A percentile compares a stretch with the other conserved stretches of the same genome.
phyloP scores from a whole-genome alignment of 176 grass and related monocot genomes.

The Musa itinerans region DNA sequence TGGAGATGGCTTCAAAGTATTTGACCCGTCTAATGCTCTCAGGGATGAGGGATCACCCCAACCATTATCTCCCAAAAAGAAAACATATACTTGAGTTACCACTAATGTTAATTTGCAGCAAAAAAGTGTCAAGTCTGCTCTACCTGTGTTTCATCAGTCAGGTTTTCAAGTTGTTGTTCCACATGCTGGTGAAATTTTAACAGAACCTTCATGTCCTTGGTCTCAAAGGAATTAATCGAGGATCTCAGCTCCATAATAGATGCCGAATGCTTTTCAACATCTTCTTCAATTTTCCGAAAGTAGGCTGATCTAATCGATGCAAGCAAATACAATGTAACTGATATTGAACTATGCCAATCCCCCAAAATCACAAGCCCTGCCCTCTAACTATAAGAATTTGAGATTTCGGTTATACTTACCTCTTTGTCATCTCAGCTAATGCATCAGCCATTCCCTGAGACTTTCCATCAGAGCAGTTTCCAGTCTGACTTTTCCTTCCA shows the following conservation, averaged over 20 bases:
- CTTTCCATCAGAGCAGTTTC: neutral
- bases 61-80: neutral
- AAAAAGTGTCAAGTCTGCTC: neutral
- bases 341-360: too few relatives aligned
- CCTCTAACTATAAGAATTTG: neutral
- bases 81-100: neutral
- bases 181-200: conserved; percentile 37
- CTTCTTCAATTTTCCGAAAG: conserved; percentile 61
- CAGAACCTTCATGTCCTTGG: conserved; percentile 48
- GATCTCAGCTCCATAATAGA: conserved; percentile 39
- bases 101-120: neutral
- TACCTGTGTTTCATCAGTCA: conserved; percentile 70
- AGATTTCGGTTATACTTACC: conserved; percentile 14
- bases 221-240: conserved; percentile 33
- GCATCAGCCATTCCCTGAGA: conserved; percentile 57
- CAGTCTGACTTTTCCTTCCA: conserved; percentile 25
- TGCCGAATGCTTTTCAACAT: conserved; percentile 38
- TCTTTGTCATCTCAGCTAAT: conserved; percentile 59
- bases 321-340: neutral
- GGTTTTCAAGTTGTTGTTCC: conserved; percentile 34
- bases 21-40: too few relatives aligned
- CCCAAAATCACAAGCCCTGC: neutral
- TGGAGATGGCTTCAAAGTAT: too few relatives aligned
- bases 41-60: too few relatives aligned
- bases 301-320: conserved; percentile 40